Base-by-base conservation (phyloP, 2,329 filamentous ascomycete genomes). In the Botryotinia convoluta region DNA sequence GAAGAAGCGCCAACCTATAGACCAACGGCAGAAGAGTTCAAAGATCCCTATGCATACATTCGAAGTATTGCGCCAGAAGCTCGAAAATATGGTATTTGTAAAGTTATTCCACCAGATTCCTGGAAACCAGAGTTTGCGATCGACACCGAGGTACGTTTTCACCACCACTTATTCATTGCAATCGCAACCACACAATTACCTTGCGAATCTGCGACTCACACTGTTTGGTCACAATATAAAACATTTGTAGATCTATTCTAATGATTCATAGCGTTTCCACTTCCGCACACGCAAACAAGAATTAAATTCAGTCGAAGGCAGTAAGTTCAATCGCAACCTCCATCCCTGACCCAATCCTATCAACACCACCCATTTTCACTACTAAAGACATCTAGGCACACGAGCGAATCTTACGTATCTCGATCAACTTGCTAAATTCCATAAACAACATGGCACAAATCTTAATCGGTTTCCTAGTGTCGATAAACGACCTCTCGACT, bases 51-150 rank as follows among this genome's bases (percentile, higher is more conserved):
- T 80, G 92, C 93, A 78, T 99, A 98, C 80, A 95, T 99, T 79
- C 91, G 91, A 81, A 98, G 95, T 83, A 98, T 99, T 77, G 87
- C 91, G 1, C 91, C 93, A 1, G 94, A 98, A 81, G 96, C 93
- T 37, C 89, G 87, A 77, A 90, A 95, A 79, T 98, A 93, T 83
- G 96, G 96, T 69, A 93, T 99, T 71, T 95, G 94, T 87, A 97
- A 98, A 83, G 93, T 99, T 75, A 93, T 99, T 73, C 96, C 96
- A 8, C 96, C 96, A 0, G 93, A 96, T 76, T 90, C 88, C 48
- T 99, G 96, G 96, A 95, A 97, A 79, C 96, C 96, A 12, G 88
- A 94, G 26, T 98, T 99, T 82, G 95, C 95, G 61, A 97, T 99
- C 80, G 94, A 99, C 81, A 98, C 95, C 35, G 94, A 98, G 90